phyloP scores from a whole-genome alignment of 371 early-diverging fungal genomes.

The Apophysomyces variabilis region DNA sequence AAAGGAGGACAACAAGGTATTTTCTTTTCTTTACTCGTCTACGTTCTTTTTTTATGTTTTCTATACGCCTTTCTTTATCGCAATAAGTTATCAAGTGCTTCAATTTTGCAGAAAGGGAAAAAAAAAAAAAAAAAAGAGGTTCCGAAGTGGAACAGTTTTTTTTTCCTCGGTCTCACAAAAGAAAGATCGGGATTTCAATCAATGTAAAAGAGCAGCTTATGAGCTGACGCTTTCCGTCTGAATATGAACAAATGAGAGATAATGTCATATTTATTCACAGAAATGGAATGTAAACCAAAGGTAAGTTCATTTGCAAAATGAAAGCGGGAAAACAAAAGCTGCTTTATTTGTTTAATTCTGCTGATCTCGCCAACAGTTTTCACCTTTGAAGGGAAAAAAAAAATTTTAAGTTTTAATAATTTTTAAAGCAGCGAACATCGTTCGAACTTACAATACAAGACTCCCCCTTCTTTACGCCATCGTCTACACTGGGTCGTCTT shows the following conservation, averaged over 20 bases:
- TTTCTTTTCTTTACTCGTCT: not conserved
- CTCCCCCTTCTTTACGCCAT: conserved; percentile 23
- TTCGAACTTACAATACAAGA: conserved; percentile 16
- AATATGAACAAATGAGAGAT: not conserved
- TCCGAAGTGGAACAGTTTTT: conserved; percentile 4
- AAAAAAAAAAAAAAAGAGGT: conserved; percentile 8
- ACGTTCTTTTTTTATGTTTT: not conserved
- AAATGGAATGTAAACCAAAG: not conserved
- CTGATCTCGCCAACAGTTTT: not conserved
- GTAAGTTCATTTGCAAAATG: no score
- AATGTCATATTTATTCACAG: not conserved
- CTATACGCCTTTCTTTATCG: not conserved
- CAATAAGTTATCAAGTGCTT: not conserved
- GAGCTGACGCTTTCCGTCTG: no score
- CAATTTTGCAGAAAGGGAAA: conserved; percentile 6
- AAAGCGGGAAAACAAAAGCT: no score
- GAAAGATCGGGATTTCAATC: conserved; percentile 1
- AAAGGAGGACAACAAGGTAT: not conserved
- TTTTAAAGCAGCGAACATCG: conserved; percentile 2
- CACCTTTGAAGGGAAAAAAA: conserved; percentile 2
- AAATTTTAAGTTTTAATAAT: conserved; percentile 1
- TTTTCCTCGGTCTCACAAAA: not conserved
- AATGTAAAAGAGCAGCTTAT: not conserved
- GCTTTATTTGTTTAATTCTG: no score
- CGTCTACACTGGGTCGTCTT: conserved; percentile 21